These are phyloP conservation scores for Cornus controversa DNA, from an alignment of 148 eudicot species.

Conservation along the genomic window DNA sequence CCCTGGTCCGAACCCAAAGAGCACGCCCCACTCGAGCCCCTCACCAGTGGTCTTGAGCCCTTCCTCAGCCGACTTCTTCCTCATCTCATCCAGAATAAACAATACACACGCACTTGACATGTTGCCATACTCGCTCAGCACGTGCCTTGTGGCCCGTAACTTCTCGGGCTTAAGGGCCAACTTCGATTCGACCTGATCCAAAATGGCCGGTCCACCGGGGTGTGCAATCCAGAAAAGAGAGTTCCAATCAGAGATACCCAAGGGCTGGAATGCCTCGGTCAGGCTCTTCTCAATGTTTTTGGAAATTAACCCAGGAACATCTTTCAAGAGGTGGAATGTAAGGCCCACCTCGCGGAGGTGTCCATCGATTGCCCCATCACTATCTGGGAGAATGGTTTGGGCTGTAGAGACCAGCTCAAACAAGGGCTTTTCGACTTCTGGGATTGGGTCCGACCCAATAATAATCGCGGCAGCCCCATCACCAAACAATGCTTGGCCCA, in stretches of 20 bases:
- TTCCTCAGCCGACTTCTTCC: slow-evolving; percentile 18
- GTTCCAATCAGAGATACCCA: slow-evolving; percentile 20
- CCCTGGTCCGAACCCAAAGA: slow-evolving; percentile 29
- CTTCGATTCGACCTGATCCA: slow-evolving; percentile 28
- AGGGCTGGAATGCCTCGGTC: slow-evolving; percentile 24
- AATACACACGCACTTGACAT: slow-evolving; percentile 28
- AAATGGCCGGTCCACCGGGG: slow-evolving; percentile 27
- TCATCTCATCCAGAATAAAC: slow-evolving; percentile 23
- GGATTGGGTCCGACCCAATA: slow-evolving; percentile 22
- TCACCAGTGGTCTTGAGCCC: slow-evolving; percentile 25
- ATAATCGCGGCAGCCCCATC: slow-evolving; percentile 27
- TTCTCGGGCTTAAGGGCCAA: slow-evolving; percentile 22
- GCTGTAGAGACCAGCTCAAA: slow-evolving; percentile 27
- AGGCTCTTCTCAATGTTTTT: slow-evolving; percentile 23
- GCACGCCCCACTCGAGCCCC: slow-evolving; percentile 34
- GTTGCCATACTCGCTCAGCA: slow-evolving; percentile 27
- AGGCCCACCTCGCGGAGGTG: slow-evolving; percentile 29
- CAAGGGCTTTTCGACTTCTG: slow-evolving; percentile 16
- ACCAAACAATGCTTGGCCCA: slow-evolving; percentile 27
- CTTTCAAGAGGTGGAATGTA: slow-evolving; percentile 22
- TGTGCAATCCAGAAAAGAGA: slow-evolving; percentile 28
- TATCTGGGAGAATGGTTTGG: slow-evolving; percentile 24
- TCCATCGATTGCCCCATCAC: slow-evolving; percentile 22
- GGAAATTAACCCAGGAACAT: slow-evolving; percentile 23
- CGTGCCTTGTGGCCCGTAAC: slow-evolving; percentile 22